phyloP scores from a whole-genome alignment of 495 filamentous ascomycete species.

The Baudoinia panamericana region DNA sequence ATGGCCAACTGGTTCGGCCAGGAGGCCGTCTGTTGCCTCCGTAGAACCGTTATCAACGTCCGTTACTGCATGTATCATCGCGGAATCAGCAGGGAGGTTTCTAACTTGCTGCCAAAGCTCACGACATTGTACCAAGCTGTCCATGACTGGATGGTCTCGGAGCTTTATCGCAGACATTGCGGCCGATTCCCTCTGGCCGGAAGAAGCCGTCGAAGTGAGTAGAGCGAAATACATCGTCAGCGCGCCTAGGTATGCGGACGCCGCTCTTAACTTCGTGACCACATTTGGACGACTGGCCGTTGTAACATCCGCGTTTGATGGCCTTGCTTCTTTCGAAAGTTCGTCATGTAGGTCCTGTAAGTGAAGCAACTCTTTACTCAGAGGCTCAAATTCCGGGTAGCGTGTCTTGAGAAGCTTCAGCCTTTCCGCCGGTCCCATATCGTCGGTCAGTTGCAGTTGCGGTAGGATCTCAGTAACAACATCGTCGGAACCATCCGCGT shows the following conservation, averaged over 20 bases:
- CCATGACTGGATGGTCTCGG: conserved; percentile 81
- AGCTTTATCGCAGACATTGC: conserved; percentile 56
- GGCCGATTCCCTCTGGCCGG: conserved; percentile 32
- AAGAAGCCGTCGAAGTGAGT: conserved; percentile 54
- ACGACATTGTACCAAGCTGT: conserved; percentile 62
- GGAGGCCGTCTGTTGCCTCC: no score
- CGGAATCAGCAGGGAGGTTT: conserved; percentile 34
- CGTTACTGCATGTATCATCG: no score
- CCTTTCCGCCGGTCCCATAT: conserved; percentile 63
- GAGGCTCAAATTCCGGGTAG: conserved; percentile 83
- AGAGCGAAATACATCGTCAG: conserved; percentile 90
- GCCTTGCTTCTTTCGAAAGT: conserved; percentile 27
- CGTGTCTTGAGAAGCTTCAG: conserved; percentile 59
- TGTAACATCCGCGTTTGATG: neutral
- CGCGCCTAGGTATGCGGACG: conserved; percentile 71
- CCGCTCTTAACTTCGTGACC: conserved; percentile 39
- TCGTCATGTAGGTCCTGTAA: conserved; percentile 51
- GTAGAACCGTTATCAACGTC: no score
- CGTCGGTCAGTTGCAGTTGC: conserved; percentile 63
- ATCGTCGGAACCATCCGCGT: conserved; percentile 31
- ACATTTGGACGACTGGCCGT: conserved; percentile 1
- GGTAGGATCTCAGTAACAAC: conserved; percentile 73
- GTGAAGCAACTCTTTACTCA: conserved; percentile 65
- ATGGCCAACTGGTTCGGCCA: no score
- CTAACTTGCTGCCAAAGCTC: conserved; percentile 70